phyloP scores from a whole-genome alignment of 2,329 filamentous ascomycete species.

The Calonectria hawksworthii region DNA sequence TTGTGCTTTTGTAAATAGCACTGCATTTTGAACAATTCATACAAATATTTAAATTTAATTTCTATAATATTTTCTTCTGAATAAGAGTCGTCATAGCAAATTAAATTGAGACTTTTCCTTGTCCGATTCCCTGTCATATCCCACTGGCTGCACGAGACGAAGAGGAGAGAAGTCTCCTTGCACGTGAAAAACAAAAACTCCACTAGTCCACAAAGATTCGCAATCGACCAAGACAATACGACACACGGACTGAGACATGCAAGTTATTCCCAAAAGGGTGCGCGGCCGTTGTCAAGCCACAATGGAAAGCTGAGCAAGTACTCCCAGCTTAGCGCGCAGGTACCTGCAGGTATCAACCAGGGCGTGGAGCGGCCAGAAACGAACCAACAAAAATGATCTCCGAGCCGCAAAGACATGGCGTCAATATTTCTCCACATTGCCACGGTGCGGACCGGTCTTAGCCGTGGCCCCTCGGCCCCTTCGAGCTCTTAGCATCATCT shows the following conservation, averaged over 20 bases:
- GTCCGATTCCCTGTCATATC: not conserved
- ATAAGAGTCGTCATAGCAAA: not conserved
- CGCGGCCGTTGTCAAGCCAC: not conserved
- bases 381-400: not conserved
- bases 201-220: not conserved
- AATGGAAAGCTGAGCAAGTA: not conserved
- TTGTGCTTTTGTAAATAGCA: not conserved
- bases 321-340: not conserved
- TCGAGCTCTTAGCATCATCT: not conserved
- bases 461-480: not conserved
- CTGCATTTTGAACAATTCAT: not conserved
- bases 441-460: not conserved
- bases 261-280: not conserved
- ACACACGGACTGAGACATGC: not conserved
- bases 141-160: not conserved
- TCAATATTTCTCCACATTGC: not conserved
- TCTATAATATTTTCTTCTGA: not conserved
- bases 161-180: too few relatives aligned
- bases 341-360: not conserved
- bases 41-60: not conserved
- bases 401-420: not conserved
- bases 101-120: not conserved
- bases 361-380: not conserved
- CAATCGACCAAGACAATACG: not conserved
- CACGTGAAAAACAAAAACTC: not conserved